These are phyloP conservation scores for Cucumis hystrix DNA, from an alignment of 306 rosid genomes.

Conservation along the genomic window DNA sequence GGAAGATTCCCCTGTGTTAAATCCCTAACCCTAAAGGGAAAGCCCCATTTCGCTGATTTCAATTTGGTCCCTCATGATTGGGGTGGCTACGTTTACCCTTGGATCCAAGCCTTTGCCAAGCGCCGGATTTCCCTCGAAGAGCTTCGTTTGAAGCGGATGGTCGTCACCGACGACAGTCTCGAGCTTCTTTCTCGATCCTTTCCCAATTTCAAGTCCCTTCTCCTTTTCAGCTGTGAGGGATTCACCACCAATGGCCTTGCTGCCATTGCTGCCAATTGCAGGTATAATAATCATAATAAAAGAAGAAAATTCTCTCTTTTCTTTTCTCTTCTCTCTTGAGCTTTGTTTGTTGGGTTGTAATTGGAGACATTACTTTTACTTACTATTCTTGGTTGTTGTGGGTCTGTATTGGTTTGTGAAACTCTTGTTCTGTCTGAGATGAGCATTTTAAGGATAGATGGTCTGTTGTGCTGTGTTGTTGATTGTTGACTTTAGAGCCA, in stretches of 20 bases:
- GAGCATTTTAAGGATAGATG: not conserved
- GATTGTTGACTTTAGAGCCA: not conserved
- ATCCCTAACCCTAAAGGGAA: conserved; percentile 73
- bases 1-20: conserved; percentile 52
- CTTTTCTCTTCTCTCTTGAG: not conserved
- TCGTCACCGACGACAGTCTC: conserved; percentile 69
- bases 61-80: conserved; percentile 78
- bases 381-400: not conserved
- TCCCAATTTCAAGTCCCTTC: conserved; percentile 58
- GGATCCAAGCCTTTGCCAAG: conserved; percentile 66
- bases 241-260: conserved; percentile 87
- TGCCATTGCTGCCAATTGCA: conserved; percentile 81
- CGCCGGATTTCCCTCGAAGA: conserved; percentile 48
- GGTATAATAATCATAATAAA: conserved; percentile 16
- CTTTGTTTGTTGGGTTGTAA: not conserved
- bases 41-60: conserved; percentile 96
- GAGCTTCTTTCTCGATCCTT: conserved; percentile 76
- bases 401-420: not conserved
- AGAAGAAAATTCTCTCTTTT: no score
- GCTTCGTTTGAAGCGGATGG: conserved; percentile 85
- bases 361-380: not conserved
- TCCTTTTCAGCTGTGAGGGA: conserved; percentile 86
- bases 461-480: not conserved
- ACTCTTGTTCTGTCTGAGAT: not conserved
- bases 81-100: conserved; percentile 69